Conservation (phyloP, 106 monocot species). For the Ottelia alismoides region DNA sequence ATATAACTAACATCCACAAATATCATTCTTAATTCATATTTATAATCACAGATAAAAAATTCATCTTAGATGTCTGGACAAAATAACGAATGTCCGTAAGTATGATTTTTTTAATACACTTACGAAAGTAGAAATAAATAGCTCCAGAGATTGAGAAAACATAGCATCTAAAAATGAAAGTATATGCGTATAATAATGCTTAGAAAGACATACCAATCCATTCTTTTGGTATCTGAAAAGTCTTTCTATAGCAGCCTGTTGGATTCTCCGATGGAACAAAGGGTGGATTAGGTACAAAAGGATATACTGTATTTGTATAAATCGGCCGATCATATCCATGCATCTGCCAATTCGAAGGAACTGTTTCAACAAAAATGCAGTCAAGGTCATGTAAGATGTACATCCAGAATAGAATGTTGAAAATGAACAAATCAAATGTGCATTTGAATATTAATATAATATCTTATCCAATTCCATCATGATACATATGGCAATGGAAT, state of each 20-base stretch:
- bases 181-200: not conserved
- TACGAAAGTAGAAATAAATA: too few species aligned
- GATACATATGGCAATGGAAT: too few species aligned
- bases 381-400: too few species aligned
- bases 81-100: not conserved
- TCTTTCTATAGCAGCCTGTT: slow-evolving; percentile 77
- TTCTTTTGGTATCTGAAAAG: slow-evolving; percentile 61
- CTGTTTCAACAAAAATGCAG: slow-evolving; percentile 38
- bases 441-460: too few species aligned
- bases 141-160: not conserved
- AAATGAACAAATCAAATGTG: too few species aligned
- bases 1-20: too few species aligned
- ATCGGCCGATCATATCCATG: slow-evolving; percentile 95
- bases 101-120: too few species aligned
- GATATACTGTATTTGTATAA: slow-evolving; percentile 85
- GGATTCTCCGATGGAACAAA: slow-evolving; percentile 72
- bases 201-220: slow-evolving; percentile 55
- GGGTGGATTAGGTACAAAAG: slow-evolving; percentile 84
- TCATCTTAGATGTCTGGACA: not conserved
- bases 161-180: not conserved
- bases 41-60: not conserved
- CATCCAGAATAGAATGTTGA: too few species aligned
- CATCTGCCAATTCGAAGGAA: slow-evolving; percentile 99
- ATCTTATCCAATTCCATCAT: too few species aligned
- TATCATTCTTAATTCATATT: too few species aligned